Base-by-base conservation (phyloP, 305 asterid genomes). In the Fraxinus ornus region DNA sequence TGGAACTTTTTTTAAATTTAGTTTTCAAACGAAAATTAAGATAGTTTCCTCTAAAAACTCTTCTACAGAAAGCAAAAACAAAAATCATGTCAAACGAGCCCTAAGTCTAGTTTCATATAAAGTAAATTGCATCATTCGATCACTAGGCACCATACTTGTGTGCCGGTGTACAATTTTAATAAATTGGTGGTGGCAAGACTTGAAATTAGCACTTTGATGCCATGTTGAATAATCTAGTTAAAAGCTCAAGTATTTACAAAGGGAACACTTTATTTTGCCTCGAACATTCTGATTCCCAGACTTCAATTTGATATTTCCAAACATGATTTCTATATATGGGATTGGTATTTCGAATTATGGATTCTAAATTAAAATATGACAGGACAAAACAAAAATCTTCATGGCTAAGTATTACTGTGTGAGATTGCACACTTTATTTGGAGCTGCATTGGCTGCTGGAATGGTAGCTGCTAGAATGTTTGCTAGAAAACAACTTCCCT, bases 401-500 rank as follows among this genome's bases (percentile, higher is more conserved):
- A 89, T 92, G 92, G 93, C 95, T 1, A 94, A 93, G 71, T 94
- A 94, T 80, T 89, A 88, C 80, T 88, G 92, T 82, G 97, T 94
- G 94, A 89, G 97, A 84, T 86, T 94, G 81, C 98, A 93, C 81
- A 86, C 91, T 33, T 32, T 80, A 75, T 92, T 92, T 79, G 98
- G 98, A 85, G 91, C 89, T 60, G 94, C 97, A 83, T 86, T 92
- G 89, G 91, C 97, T 52, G 92, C 92, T 72, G 97, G 97, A 41
- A 60, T 94, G 85, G 94, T 94, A 81, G 90, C 88, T 22, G 94
- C 97, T 55, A 86, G 91, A 85, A 83, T 91, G 84, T 28, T 88
- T 74, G 89, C 94, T 2, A 81, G 91, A 80, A 86, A 78, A 82
- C 86, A 83, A 81, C 86, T 86, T 80, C 90, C 90, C 6, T 86